phyloP scores from a whole-genome alignment of 371 early-diverging fungal species.

The Mucor mucedo region DNA sequence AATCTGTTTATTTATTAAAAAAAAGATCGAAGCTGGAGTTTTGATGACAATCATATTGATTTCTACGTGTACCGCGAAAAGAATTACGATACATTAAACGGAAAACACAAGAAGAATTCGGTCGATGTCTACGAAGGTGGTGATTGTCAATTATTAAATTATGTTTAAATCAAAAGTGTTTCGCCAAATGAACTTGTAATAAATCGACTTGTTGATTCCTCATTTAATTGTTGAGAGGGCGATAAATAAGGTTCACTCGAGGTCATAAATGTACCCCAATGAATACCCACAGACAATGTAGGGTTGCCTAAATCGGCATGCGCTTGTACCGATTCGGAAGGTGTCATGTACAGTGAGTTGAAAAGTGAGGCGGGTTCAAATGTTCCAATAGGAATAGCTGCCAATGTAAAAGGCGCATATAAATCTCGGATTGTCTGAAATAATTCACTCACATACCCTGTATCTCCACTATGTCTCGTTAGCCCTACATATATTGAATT shows the following conservation, averaged over 20 bases:
- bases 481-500: too few species aligned
- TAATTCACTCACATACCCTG: conserved; percentile 63
- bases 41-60: conserved; percentile 50
- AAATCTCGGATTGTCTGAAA: conserved; percentile 58
- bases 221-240: conserved; percentile 10
- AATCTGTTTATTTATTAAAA: too few species aligned
- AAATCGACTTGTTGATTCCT: conserved; percentile 25
- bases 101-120: conserved; percentile 34
- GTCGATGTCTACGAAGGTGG: conserved; percentile 56
- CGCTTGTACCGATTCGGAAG: conserved; percentile 57
- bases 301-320: conserved; percentile 55
- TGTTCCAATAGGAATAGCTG: conserved; percentile 64
- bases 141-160: conserved; percentile 49
- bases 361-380: conserved; percentile 55
- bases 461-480: conserved; percentile 54
- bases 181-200: conserved; percentile 42
- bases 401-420: conserved; percentile 60
- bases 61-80: conserved; percentile 44
- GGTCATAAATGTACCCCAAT: conserved; percentile 59
- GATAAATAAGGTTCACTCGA: conserved; percentile 24
- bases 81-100: conserved; percentile 43
- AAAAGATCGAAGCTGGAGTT: conserved; percentile 56
- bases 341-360: conserved; percentile 61
- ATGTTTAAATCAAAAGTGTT: conserved; percentile 22
- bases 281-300: conserved; percentile 58